Percentiles rank a stretch among this genome's conserved stretches.
Conservation (phyloP, 129 eudicot genomes). For the Artemisia annua region DNA sequence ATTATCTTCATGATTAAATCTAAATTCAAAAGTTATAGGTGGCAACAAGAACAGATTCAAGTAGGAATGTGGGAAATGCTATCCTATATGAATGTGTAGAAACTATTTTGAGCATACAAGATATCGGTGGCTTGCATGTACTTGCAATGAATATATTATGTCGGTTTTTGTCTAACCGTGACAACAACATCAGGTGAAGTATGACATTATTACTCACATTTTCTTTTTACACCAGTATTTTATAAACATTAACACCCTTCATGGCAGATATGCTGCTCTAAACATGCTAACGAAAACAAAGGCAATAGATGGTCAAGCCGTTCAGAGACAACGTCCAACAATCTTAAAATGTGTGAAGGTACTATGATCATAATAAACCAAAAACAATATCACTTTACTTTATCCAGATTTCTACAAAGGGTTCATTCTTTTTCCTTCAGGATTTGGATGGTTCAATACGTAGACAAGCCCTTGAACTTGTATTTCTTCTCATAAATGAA, state of each 20-base stretch:
- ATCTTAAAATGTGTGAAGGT: constrained; percentile 99
- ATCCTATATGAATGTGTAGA: constrained; percentile 97
- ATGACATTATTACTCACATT: background rate
- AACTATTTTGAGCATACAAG: constrained; percentile 92
- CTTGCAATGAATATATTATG: constrained; percentile 98
- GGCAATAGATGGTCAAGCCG: constrained; percentile 88
- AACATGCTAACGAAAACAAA: constrained; percentile 93
- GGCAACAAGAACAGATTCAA: constrained; percentile 96
- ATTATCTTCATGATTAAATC: no score
- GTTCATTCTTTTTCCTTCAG: constrained; percentile 31
- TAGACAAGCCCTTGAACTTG: constrained; percentile 92
- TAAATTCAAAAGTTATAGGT: constrained; percentile 47
- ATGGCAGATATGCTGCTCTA: constrained; percentile 89
- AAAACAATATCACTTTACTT: no score
- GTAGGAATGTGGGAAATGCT: constrained; percentile 97
- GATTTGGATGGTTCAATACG: constrained; percentile 97
- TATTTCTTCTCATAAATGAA: constrained; percentile 83
- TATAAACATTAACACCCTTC: background rate
- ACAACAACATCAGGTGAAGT: constrained; percentile 83
- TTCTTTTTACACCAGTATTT: background rate
- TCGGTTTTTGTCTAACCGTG: constrained; percentile 94
- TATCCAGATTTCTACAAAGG: background rate
- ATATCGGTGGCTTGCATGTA: constrained; percentile 87
- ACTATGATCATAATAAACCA: no score
- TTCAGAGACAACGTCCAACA: constrained; percentile 96